Base-by-base conservation (phyloP, 2,329 filamentous ascomycete species). In the Neurospora sp. region DNA sequence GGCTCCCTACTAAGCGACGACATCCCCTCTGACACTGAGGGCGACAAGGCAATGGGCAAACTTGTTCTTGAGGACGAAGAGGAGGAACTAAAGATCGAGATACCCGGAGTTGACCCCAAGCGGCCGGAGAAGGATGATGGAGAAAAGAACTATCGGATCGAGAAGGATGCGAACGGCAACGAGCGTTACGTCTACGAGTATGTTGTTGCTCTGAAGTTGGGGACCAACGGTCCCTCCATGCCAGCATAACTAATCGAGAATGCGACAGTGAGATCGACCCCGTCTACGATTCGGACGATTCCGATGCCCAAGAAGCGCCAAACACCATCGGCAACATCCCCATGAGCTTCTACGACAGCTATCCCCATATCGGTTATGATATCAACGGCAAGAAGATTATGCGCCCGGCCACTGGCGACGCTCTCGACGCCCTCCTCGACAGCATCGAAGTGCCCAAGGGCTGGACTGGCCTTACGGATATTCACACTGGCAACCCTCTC, bases 321-420 rank as follows among this genome's bases (percentile, higher is more conserved):
- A 99, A 99, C 82, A 98, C 96, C 0, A 97, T 99, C 76, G 96
- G 96, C 74, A 86, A 98, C 78, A 99, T 99, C 71, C 92, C 94
- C 5, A 83, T 98, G 67, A 91, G 92, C 3, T 98, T 97, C 82
- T 99, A 99, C 83, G 96, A 99, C 79, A 75, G 73, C 67, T 99
- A 97, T 79, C 96, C 96, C 67, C 96, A 99, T 79, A 97, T 99
- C 78, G 96, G 96, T 71, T 99, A 99, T 82, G 92, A 97, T 77
- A 98, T 99, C 83, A 97, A 99, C 80, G 96, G 96, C 80, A 97
- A 96, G 86, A 96, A 92, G 81, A 97, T 99, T 73, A 92, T 97
- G 89, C 91, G 96, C 68, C 96, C 96, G 6, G 96, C 96, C 4
- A 95, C 93, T 75, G 95, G 95, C 68, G 91, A 97, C 79, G 96